A percentile compares a stretch with the other conserved stretches of the same genome.
Conservation (phyloP, 2,329 filamentous ascomycete genomes). For the Arthrobotrys musiformis region DNA sequence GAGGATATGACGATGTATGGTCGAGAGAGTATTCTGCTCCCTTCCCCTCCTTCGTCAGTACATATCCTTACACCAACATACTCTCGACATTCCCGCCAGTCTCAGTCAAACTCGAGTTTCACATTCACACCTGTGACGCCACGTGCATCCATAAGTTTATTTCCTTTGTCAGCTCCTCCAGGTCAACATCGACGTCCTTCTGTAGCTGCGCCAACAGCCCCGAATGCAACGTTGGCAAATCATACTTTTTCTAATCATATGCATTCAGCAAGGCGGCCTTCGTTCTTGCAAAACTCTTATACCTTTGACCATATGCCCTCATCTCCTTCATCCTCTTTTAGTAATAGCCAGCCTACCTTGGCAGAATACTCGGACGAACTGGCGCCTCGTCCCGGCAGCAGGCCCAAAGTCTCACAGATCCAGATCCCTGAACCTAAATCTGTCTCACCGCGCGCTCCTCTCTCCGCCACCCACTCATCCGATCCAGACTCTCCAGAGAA, state of each 20-base stretch:
- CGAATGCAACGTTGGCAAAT: constrained; percentile 18
- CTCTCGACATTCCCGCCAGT: constrained; percentile 47
- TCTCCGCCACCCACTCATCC: constrained; percentile 16
- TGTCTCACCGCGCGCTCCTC: constrained; percentile 24
- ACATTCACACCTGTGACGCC: constrained; percentile 49
- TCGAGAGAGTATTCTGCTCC: constrained; percentile 44
- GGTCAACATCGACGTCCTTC: constrained; percentile 29
- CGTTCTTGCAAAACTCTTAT: constrained; percentile 48
- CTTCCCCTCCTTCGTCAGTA: constrained; percentile 39
- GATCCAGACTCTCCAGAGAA: constrained; percentile 20
- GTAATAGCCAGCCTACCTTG: constrained; percentile 8
- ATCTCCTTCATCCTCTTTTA: constrained; percentile 39
- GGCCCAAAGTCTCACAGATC: constrained; percentile 36
- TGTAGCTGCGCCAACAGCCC: constrained; percentile 21
- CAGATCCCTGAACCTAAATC: constrained; percentile 32
- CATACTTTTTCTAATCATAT: constrained; percentile 24
- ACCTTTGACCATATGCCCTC: constrained; percentile 8
- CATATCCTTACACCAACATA: constrained; percentile 45
- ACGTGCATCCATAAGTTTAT: constrained; percentile 45
- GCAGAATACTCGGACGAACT: constrained; percentile 40
- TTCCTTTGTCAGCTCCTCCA: constrained; percentile 49
- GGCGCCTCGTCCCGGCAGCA: constrained; percentile 2
- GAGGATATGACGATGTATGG: constrained; percentile 47
- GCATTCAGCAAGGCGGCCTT: constrained; percentile 35
- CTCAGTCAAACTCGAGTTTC: constrained; percentile 50